Evolutionary conservation across 176 grass and related monocot genomes (phyloP).

Genomic region (Oryza nivara): DNA sequence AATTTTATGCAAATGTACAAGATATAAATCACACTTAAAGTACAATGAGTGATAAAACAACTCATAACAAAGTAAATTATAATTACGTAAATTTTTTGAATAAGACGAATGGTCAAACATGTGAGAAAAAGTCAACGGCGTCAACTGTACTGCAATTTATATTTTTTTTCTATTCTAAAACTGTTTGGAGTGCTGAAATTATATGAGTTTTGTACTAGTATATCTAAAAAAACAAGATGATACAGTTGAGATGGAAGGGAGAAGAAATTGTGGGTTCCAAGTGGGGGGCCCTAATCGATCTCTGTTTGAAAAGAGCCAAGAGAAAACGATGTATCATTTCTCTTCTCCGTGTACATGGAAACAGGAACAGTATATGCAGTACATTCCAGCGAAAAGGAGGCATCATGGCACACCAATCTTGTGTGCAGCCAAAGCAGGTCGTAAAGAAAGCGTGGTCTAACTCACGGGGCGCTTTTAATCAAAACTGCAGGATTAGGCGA

Average conservation of each 20-base stretch:
- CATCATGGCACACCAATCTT: not conserved
- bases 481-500: slow-evolving; percentile 40
- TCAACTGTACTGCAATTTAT: too few relatives aligned
- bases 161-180: too few relatives aligned
- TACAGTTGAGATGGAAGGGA: not conserved
- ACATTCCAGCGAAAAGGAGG: slow-evolving; percentile 19
- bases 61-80: too few relatives aligned
- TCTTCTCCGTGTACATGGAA: not conserved
- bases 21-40: too few relatives aligned
- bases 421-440: slow-evolving; percentile 40
- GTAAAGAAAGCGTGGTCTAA: slow-evolving; percentile 41
- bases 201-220: not conserved
- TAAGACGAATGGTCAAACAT: too few relatives aligned
- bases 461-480: slow-evolving; percentile 36
- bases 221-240: not conserved
- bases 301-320: not conserved
- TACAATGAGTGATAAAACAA: too few relatives aligned
- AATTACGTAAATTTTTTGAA: too few relatives aligned
- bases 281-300: not conserved
- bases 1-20: too few relatives aligned
- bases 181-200: not conserved
- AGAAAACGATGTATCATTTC: not conserved
- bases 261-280: not conserved
- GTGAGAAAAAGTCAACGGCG: too few relatives aligned
- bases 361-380: not conserved